phyloP scores from a whole-genome alignment of 148 eudicot genomes.

The Rhododendron mucronatum region DNA sequence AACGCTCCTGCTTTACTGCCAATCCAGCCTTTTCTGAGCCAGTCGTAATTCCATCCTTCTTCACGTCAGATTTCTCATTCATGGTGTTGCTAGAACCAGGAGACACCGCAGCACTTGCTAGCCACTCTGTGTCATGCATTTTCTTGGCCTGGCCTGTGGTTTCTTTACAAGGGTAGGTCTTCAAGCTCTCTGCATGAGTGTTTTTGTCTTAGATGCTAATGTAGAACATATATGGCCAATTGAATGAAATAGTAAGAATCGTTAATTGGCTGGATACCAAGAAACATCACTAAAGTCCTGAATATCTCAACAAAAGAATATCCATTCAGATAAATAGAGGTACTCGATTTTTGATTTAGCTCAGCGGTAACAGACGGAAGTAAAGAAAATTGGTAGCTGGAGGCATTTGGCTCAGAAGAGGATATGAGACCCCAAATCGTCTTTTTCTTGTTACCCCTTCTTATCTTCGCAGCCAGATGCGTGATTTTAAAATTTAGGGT shows the following conservation, averaged over 20 bases:
- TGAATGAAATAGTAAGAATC: background rate
- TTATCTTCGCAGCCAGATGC: background rate
- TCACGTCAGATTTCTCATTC: background rate
- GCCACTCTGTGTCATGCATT: background rate
- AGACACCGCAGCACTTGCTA: background rate
- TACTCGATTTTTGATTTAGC: no score
- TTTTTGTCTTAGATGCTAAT: background rate
- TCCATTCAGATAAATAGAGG: no score
- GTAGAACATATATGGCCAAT: background rate
- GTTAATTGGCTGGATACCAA: background rate
- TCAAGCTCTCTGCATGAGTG: slow-evolving; percentile 30
- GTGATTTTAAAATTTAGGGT: background rate
- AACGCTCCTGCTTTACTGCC: slow-evolving; percentile 7
- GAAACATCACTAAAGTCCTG: background rate
- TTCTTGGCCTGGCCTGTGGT: background rate
- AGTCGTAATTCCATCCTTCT: background rate
- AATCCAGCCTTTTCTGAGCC: background rate
- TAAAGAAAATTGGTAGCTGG: no score
- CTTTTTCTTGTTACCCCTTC: background rate
- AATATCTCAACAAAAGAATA: background rate
- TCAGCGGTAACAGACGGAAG: no score
- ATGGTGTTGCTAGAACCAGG: background rate
- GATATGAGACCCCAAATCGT: background rate
- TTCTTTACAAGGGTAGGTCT: slow-evolving; percentile 15
- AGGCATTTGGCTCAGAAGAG: background rate